Evolutionary conservation across 768 basidiomycete genomes (phyloP).

Genomic region (Tephrocybe sp.): DNA sequence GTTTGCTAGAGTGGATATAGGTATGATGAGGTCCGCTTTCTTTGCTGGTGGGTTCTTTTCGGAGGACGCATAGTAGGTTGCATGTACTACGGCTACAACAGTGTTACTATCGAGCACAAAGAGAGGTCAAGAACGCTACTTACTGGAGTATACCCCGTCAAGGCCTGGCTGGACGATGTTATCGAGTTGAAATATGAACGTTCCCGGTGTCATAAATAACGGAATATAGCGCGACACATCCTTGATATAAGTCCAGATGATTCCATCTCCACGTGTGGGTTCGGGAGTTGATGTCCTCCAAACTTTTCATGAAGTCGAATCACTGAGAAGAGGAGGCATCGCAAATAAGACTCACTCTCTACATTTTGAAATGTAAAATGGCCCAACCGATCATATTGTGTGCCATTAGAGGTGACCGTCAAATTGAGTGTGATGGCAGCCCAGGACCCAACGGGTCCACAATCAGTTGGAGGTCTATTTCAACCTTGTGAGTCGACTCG

Average conservation of each 20-base stretch:
- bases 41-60: constrained; percentile 51
- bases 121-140: constrained; percentile 12
- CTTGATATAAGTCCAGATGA: constrained; percentile 77
- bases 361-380: constrained; percentile 76
- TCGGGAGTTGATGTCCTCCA: constrained; percentile 84
- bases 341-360: constrained; percentile 50
- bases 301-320: constrained; percentile 34
- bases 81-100: constrained; percentile 56
- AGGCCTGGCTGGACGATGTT: constrained; percentile 58
- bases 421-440: constrained; percentile 73
- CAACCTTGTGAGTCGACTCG: neutral
- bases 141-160: constrained; percentile 71
- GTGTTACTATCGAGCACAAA: neutral
- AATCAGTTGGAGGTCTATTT: constrained; percentile 65
- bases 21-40: constrained; percentile 63
- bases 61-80: constrained; percentile 70
- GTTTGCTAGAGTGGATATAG: constrained; percentile 63
- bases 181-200: constrained; percentile 71
- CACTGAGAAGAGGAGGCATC: neutral
- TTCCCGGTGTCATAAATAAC: constrained; percentile 64
- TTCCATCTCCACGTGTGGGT: constrained; percentile 61
- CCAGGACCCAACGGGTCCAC: constrained; percentile 71
- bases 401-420: constrained; percentile 75
- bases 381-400: constrained; percentile 70
- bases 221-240: constrained; percentile 73